Base-by-base conservation (phyloP, 805 yeast species). In the Sugiyamaella chiloensis region DNA sequence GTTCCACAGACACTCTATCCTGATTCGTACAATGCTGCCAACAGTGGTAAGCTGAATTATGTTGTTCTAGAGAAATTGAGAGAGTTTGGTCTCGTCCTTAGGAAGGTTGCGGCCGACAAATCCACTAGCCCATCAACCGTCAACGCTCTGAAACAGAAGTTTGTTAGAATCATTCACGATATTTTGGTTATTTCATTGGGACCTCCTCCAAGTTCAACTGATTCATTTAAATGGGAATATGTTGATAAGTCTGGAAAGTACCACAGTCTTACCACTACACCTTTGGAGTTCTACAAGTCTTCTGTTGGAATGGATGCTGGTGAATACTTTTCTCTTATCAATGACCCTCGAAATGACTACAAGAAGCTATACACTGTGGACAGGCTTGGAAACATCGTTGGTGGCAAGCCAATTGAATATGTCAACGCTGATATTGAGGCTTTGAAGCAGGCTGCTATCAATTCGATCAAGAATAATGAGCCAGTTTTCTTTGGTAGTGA, bases 401-500 rank as follows among this genome's bases (percentile, higher is more conserved):
- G 81, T 27, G 88, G 87, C n/a, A 48, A 47, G 43, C 40, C 46
- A 9, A 87, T 87, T 34, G 74, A 78, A 42, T 87, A 88, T 62
- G 75, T 88, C 59, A 88, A 87, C 64, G 74, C 81, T 47, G 82
- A 81, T 34, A 75, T 83, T 51, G 75, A 75, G 12, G 70, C 69
- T 8, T 69, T 88, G 49, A 79, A 87, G 45, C 59, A 72, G 29
- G 74, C 84, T 41, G 85, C 87, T 27, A 79, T 87, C 39, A 75
- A 79, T 58, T 78, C 89, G 66, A 76, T 87, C 60, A 75, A 83
- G 68, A 74, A 72, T 53, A 82, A 85, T 65, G 85, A 85, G 69
- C 85, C 95, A 0, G 87, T 88, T 7, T 88, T 87, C 70, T 88
- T 87, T 60, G 96, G 96, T 6, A 83, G 90, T 17, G 95, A 87